Evolutionary conservation across 495 filamentous ascomycete genomes (phyloP).

Genomic region (Echria macrotheca): DNA sequence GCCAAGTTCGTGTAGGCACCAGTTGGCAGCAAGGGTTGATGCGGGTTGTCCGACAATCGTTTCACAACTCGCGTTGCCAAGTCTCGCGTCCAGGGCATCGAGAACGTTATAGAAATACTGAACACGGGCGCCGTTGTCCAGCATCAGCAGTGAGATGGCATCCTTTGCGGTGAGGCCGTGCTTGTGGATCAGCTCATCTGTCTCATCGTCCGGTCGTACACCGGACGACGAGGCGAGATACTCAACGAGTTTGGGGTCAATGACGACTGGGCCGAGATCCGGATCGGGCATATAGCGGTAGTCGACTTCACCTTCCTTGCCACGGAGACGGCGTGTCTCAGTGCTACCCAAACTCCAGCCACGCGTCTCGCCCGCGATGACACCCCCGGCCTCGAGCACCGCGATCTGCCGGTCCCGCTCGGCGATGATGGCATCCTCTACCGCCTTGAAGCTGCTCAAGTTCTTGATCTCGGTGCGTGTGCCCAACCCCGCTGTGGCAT

Average conservation of each 20-base stretch:
- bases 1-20: constrained; percentile 86
- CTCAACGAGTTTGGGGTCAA: constrained; percentile 63
- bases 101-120: constrained; percentile 80
- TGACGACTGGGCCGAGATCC: constrained; percentile 73
- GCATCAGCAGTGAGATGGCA: constrained; percentile 69
- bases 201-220: constrained; percentile 60
- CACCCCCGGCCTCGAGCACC: constrained; percentile 71
- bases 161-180: constrained; percentile 77
- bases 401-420: constrained; percentile 85
- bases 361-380: constrained; percentile 80
- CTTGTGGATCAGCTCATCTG: constrained; percentile 50
- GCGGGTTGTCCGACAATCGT: constrained; percentile 7
- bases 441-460: constrained; percentile 85
- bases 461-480: constrained; percentile 98
- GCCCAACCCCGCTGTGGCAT: constrained; percentile 52
- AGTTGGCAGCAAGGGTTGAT: constrained; percentile 50
- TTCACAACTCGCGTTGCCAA: not conserved
- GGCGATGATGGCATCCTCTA: constrained; percentile 87
- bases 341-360: constrained; percentile 82
- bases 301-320: constrained; percentile 95
- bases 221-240: constrained; percentile 58
- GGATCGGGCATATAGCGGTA: constrained; percentile 99
- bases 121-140: constrained; percentile 74
- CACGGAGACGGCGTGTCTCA: constrained; percentile 72
- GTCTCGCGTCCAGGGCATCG: constrained; percentile 36